These are phyloP conservation scores for Mycena rebaudengoi DNA, from an alignment of 768 basidiomycete genomes.

Conservation along the genomic window DNA sequence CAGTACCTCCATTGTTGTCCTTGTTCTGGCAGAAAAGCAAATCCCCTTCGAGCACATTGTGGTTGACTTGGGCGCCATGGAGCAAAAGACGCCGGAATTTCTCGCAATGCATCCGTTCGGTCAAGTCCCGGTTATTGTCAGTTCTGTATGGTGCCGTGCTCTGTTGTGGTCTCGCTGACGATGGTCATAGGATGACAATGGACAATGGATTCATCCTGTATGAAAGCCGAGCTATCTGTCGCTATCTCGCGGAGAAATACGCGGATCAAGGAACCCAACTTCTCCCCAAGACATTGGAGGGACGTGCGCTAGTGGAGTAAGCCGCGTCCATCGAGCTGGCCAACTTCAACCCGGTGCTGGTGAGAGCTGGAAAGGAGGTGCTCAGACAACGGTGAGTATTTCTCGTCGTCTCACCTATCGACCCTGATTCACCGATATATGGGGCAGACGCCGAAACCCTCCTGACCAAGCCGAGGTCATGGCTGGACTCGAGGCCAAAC, in stretches of 20 bases:
- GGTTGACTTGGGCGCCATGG: conserved; percentile 43
- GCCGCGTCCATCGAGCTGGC: conserved; percentile 47
- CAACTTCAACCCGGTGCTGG: conserved; percentile 53
- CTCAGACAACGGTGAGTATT: conserved; percentile 47
- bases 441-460: conserved; percentile 20
- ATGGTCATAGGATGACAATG: conserved; percentile 48
- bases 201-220: conserved; percentile 56
- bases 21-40: no score
- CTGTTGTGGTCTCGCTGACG: not conserved
- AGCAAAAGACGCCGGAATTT: conserved; percentile 45
- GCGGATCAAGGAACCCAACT: conserved; percentile 46
- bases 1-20: no score
- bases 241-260: conserved; percentile 53
- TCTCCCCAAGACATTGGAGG: conserved; percentile 38
- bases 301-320: conserved; percentile 44
- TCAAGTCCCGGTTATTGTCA: conserved; percentile 52
- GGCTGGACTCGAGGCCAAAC: conserved; percentile 36
- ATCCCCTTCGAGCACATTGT: conserved; percentile 43
- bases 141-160: not conserved
- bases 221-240: no score
- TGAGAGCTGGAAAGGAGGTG: conserved; percentile 47
- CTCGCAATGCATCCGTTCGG: conserved; percentile 55
- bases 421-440: not conserved
- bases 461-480: conserved; percentile 38
- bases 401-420: not conserved